Conservation (phyloP, 805 yeast genomes). For the Yarrowia sp. region DNA sequence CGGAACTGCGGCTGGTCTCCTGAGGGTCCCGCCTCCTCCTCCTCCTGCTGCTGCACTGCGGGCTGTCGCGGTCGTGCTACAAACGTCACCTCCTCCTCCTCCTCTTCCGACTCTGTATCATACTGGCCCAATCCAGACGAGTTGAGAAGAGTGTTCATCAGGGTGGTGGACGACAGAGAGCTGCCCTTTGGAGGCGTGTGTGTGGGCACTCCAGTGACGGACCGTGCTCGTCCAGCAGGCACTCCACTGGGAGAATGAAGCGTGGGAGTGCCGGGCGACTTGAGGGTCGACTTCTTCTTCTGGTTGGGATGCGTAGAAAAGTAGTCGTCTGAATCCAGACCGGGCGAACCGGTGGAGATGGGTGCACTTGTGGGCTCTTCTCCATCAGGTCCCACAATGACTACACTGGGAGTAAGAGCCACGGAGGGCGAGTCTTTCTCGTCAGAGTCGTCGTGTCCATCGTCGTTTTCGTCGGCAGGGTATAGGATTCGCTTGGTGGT, state of each 20-base stretch:
- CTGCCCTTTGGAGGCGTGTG: conserved; percentile 17
- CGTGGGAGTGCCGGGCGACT: conserved; percentile 15
- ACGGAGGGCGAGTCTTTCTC: not conserved
- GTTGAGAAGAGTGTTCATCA: conserved; percentile 38
- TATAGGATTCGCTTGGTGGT: conserved; percentile 43
- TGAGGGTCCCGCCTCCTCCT: not conserved
- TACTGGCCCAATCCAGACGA: conserved; percentile 21
- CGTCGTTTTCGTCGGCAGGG: conserved; percentile 42
- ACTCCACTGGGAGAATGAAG: not conserved
- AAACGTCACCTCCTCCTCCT: conserved; percentile 15
- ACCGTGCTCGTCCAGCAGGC: not conserved
- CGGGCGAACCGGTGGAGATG: not conserved
- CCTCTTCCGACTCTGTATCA: conserved; percentile 28
- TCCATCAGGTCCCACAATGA: conserved; percentile 11
- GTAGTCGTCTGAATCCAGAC: conserved; percentile 5
- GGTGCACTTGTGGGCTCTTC: not conserved
- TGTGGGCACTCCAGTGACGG: conserved; percentile 5
- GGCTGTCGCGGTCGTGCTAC: conserved; percentile 1
- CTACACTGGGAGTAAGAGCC: conserved; percentile 9
- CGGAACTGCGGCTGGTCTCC: conserved; percentile 2
- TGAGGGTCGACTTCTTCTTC: conserved; percentile 26
- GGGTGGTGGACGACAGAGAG: conserved; percentile 35
- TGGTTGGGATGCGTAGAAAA: conserved; percentile 7
- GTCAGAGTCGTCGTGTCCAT: conserved; percentile 32
- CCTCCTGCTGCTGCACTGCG: not conserved